Base-by-base conservation (phyloP, 2,329 filamentous ascomycete genomes). In the Parastagonospora nodorum region DNA sequence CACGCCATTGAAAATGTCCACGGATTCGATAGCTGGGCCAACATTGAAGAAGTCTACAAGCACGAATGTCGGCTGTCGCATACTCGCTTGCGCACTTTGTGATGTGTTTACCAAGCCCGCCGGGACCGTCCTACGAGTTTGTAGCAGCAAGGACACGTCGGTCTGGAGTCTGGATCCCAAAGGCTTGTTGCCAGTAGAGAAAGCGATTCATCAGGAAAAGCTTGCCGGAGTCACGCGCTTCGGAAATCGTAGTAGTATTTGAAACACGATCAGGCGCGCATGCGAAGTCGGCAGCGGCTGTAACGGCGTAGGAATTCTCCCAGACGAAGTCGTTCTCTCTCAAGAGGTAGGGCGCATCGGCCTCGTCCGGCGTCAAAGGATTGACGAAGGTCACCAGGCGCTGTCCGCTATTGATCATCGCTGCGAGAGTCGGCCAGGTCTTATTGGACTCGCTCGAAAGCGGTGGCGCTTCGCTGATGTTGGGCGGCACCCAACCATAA, bases 121-220 rank as follows among this genome's bases (percentile, higher is more conserved):
- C 88, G 2, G 69, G 76, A 5, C 81, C 84, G 28, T 73, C 77
- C 11, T 85, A 77, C 38, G 81, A 84, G 71, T 92, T 92, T 41
- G 88, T 89, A 8, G 77, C 82, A 11, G 82, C 73, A 66, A 90
- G 59, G 12, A 55, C 81, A 55, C 77, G 77, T 3, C 80, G 70
- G 12, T 76, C 64, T 4, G 64, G 64, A 3, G 55, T 52, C 42
- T 65, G 33, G 42, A 68, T 66, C 8, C 55, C 57, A 48, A 70
- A 64, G 3, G 76, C 72, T 24, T 85, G 67, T 14, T 69, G 72
- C 55, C 80, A 77, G 75, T 91, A 85, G 40, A 88, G 81, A 76
- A 92, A 91, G 75, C 92, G 89, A 77, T 93, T 93, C 77, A 89
- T 80, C 11, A 92, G 77, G 14, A 88, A 83, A 64, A 93, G 79